These are phyloP conservation scores for Coemansia guatemalensis DNA, from an alignment of 192 early-diverging fungal genomes.

Conservation along the genomic window DNA sequence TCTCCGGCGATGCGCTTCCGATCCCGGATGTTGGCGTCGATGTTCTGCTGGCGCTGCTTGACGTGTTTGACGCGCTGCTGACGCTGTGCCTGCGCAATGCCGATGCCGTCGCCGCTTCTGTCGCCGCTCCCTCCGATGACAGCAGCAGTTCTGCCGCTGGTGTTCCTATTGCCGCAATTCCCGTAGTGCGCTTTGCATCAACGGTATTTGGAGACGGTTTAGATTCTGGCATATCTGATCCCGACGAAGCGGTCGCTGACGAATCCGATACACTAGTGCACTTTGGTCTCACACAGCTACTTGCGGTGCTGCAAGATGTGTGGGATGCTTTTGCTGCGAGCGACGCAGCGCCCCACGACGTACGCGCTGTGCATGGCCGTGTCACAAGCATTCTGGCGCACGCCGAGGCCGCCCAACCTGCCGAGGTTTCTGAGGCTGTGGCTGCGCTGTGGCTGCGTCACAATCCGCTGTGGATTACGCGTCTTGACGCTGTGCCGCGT, in stretches of 20 bases:
- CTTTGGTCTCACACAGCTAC: slow-evolving; percentile 26
- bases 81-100: slow-evolving; percentile 32
- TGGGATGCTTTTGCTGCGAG: slow-evolving; percentile 35
- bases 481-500: slow-evolving; percentile 13
- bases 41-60: slow-evolving; percentile 26
- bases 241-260: not conserved
- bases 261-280: not conserved
- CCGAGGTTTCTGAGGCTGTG: slow-evolving; percentile 34
- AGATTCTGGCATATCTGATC: not conserved
- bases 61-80: slow-evolving; percentile 39
- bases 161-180: slow-evolving; percentile 19
- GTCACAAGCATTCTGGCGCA: slow-evolving; percentile 32
- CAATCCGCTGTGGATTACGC: slow-evolving; percentile 45
- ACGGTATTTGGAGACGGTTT: slow-evolving; percentile 35
- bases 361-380: slow-evolving; percentile 20
- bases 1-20: slow-evolving; percentile 13
- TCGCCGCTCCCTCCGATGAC: slow-evolving; percentile 20
- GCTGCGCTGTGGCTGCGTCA: slow-evolving; percentile 40
- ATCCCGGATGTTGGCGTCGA: slow-evolving; percentile 13
- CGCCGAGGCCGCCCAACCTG: slow-evolving; percentile 20
- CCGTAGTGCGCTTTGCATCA: slow-evolving; percentile 34
- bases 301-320: slow-evolving; percentile 37
- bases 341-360: not conserved
- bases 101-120: slow-evolving; percentile 12
- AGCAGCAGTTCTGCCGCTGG: slow-evolving; percentile 7